phyloP scores from a whole-genome alignment of 2,329 filamentous ascomycete species.

The Exserohilum turcica region DNA sequence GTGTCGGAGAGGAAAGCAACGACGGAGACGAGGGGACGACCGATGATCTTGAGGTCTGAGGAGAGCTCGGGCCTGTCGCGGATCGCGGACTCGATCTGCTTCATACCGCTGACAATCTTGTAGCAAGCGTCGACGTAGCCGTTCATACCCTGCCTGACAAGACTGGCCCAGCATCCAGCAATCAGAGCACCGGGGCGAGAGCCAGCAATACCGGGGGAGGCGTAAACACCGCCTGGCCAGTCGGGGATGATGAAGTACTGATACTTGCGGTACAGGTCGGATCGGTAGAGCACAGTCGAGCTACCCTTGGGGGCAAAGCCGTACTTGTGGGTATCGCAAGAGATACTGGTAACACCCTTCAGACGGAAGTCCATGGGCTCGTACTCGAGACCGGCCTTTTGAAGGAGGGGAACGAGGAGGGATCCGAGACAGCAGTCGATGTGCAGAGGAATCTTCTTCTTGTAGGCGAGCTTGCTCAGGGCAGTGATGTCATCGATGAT shows the following conservation, averaged over 20 bases:
- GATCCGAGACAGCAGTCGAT: conserved; percentile 98
- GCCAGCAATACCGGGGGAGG: conserved; percentile 87
- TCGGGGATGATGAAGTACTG: conserved; percentile 97
- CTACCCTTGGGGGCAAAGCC: conserved; percentile 98
- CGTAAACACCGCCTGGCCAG: conserved; percentile 96
- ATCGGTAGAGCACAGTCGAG: conserved; percentile 89
- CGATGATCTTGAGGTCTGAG: conserved; percentile 77
- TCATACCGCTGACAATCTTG: conserved; percentile 84
- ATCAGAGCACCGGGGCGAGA: conserved; percentile 92
- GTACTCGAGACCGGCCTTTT: conserved; percentile 89
- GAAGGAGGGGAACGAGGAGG: conserved; percentile 90
- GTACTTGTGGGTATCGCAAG: conserved; percentile 98
- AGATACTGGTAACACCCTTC: conserved; percentile 92
- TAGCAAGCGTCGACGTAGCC: conserved; percentile 88
- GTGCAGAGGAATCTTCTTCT: conserved; percentile 83
- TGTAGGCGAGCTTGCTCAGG: conserved; percentile 80
- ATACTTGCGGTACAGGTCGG: conserved; percentile 75
- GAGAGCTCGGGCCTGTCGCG: conserved; percentile 69
- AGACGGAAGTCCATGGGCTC: conserved; percentile 91
- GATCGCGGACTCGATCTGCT: conserved; percentile 78
- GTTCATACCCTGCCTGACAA: conserved; percentile 84
- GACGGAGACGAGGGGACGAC: conserved; percentile 85
- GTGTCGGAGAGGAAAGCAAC: conserved; percentile 83
- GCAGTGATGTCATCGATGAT: conserved; percentile 93
- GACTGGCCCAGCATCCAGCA: conserved; percentile 90